Evolutionary conservation across 2,329 filamentous ascomycete genomes (phyloP), one percentile per base, ranked within the genome.

Genomic region (Mycosphaerella sp.): DNA sequence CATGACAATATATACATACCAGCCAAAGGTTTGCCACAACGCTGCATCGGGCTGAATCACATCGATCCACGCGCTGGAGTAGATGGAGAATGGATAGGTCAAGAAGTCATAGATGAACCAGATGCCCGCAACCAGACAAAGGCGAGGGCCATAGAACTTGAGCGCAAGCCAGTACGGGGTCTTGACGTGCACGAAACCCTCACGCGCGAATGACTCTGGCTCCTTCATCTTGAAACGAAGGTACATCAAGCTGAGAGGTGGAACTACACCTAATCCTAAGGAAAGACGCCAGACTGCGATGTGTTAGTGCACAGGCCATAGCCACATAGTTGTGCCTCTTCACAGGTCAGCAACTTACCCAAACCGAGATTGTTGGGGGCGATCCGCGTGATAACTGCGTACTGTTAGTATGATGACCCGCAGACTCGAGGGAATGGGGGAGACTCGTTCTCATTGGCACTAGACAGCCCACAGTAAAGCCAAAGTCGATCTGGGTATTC

Each of bases 101-200:
- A 85, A 88, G 71, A 95, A 95, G 78, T 80, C 74, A 59, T 76
- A 95, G 59, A 92, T 80, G 70, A 93, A 93, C 89, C 89, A 95
- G 66, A 95, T 87, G 21, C 84, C 62, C 58, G 81, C 82, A 51
- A 93, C 86, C 17, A 85, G 71, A 1, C 80, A 64, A n/a, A 95
- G 74, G 17, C 88, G 81, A 65, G 77, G 81, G 72, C 89, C 86
- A 70, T 95, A 95, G 66, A 83, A 91, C 68, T 76, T 78, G 50
- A 80, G 60, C 53, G 78, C 77, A 36, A 81, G 63, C 68, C 67
- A 71, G 54, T 76, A 72, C 0, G 79, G 79, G 40, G 78, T 79
- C 36, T 80, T 77, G 62, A 65, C 62, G 23, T 66, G 57, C 8
- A 77, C 78, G 84, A 91, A 88, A 7, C 82, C 83, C 65, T 89